Evolutionary conservation across 805 yeast species (phyloP), one percentile per base, ranked within the genome.

Genomic region (Saccharomyces eubayanus): DNA sequence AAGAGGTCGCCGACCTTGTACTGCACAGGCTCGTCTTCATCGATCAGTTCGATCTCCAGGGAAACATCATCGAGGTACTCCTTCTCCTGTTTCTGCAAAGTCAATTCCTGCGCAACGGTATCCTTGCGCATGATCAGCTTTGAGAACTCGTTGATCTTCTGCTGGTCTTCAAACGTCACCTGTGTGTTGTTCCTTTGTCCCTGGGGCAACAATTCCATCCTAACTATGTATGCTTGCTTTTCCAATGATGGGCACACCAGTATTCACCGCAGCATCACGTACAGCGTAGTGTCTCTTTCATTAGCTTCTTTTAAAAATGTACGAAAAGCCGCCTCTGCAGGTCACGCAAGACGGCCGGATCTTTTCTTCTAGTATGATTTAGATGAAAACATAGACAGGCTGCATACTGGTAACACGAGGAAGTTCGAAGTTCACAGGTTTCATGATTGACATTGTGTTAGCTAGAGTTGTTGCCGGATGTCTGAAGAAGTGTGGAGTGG

Each of bases 51-150:
- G 46, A 92, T 76, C 65, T 92, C 99, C 64, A 89, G 64, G 6
- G 87, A 75, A 31, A 89, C 83, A 65, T 92, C 98, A 60, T 89
- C 96, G 30, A 92, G 72, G 62, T 88, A 89, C 64, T 90, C 97
- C 60, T 89, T 88, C 62, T 89, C 96, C 56, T 81, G 79, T 60
- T 77, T 74, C 56, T 77, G 73, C 52, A 72, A 71, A 21, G 74
- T 71, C 36, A 87, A 72, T 50, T 77, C 77, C 20, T 71, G 77
- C 31, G 77, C 74, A 12, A 83, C 67, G 20, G 76, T 76, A 59
- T 87, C 89, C 59, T 85, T 83, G 56, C 84, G 82, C 59, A 83
- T 75, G 55, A 90, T 88, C 57, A 90, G 75, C 48, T 90, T 86
- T 14, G 96, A 88, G 66, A 94, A 92, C 67, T 82, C 82, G 71